These are phyloP conservation scores for Cicer yamashitae DNA, from an alignment of 306 rosid genomes.

Conservation along the genomic window DNA sequence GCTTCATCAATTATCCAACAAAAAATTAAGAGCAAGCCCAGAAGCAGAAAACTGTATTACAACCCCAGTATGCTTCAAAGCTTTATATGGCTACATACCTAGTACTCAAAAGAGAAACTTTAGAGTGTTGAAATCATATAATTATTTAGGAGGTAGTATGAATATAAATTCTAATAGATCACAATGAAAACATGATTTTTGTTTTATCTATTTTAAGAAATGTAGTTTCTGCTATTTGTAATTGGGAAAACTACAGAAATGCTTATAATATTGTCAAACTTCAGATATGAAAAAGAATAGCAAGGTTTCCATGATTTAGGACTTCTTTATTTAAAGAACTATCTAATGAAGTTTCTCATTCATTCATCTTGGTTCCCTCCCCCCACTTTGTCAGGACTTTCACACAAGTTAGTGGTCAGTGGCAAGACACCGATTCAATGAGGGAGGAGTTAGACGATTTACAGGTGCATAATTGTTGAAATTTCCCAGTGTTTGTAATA, in stretches of 20 bases:
- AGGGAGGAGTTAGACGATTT: constrained; percentile 98
- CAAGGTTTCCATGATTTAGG: constrained; percentile 12
- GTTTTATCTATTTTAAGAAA: constrained; percentile 5
- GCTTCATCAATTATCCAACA: neutral
- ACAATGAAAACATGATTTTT: neutral
- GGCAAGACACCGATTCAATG: constrained; percentile 99
- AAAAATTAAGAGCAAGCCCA: neutral
- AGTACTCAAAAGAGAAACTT: neutral
- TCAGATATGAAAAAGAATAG: neutral
- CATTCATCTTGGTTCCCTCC: constrained; percentile 22
- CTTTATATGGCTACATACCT: neutral
- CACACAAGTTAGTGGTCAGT: constrained; percentile 97
- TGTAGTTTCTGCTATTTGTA: neutral
- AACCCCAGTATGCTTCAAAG: neutral
- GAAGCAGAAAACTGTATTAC: neutral
- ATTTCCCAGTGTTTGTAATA: constrained; percentile 26
- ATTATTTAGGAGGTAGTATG: constrained; percentile 4
- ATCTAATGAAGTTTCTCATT: constrained; percentile 32
- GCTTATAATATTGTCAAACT: neutral
- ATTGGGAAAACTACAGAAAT: constrained; percentile 1
- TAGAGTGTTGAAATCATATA: neutral
- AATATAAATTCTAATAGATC: neutral
- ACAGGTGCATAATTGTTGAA: constrained; percentile 62
- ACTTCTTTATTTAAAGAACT: constrained; percentile 33
- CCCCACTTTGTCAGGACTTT: constrained; percentile 72